phyloP scores from a whole-genome alignment of 2,329 filamentous ascomycete species.

The Colletotrichum liriopes region DNA sequence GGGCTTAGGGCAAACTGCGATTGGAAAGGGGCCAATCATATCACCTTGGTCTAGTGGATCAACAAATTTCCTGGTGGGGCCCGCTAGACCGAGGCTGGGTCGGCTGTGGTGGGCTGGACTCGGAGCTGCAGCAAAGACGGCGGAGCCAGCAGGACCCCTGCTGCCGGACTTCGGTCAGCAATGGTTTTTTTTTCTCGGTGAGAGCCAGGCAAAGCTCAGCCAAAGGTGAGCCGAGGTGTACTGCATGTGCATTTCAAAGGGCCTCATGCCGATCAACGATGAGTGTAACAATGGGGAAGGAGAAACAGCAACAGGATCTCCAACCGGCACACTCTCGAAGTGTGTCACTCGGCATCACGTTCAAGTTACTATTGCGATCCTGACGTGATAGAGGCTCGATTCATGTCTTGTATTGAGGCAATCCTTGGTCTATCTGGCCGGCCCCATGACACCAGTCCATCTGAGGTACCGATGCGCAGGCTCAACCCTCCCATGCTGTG shows the following conservation, averaged over 20 bases:
- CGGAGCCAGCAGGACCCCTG: background rate
- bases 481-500: constrained; percentile 13
- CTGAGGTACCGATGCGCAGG: background rate
- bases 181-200: background rate
- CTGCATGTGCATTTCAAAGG: background rate
- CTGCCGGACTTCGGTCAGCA: background rate
- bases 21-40: background rate
- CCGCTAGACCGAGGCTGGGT: background rate
- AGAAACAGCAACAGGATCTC: no score
- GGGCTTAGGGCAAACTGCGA: constrained; percentile 22
- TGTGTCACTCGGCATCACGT: background rate
- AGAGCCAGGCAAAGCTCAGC: background rate
- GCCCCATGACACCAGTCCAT: background rate
- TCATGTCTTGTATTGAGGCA: constrained; percentile 8
- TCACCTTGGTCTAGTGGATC: background rate
- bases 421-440: constrained; percentile 15
- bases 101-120: background rate
- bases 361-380: no score
- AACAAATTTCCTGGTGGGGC: background rate
- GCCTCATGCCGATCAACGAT: background rate
- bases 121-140: constrained; percentile 1
- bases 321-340: no score
- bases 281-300: background rate
- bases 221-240: background rate
- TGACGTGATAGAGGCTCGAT: constrained; percentile 1